phyloP scores from a whole-genome alignment of 73 alveolate genomes.

The Tetrahymena borealis region DNA sequence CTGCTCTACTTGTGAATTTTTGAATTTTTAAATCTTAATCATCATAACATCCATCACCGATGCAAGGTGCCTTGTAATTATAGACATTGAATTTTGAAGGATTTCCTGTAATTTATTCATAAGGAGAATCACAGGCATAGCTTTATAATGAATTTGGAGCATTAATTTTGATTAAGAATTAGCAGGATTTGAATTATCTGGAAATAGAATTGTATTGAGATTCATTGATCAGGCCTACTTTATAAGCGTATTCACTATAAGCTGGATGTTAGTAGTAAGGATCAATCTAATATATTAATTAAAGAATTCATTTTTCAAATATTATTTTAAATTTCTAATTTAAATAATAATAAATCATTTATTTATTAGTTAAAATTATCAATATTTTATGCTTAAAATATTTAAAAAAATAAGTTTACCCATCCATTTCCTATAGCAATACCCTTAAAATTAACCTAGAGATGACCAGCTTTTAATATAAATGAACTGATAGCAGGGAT shows the following conservation, averaged over 20 bases:
- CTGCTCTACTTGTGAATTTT: background rate
- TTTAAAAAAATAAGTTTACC: background rate
- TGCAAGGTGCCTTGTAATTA: background rate
- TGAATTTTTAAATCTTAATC: background rate
- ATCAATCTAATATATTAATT: background rate
- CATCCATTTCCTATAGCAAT: background rate
- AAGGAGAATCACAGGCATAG: background rate
- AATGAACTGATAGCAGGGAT: constrained; percentile 28
- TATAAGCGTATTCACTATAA: background rate
- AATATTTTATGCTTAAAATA: no score
- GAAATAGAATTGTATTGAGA: background rate
- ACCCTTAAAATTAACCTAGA: background rate
- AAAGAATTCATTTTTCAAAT: no score
- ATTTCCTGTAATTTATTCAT: background rate
- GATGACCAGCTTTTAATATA: background rate
- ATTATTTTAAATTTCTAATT: no score
- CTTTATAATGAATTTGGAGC: background rate
- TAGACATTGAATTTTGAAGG: background rate
- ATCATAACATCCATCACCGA: background rate
- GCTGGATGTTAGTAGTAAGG: background rate
- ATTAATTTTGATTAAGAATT: background rate
- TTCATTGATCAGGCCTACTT: background rate
- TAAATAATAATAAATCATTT: no score
- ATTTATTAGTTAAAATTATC: no score
- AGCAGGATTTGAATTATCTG: background rate